Evolutionary conservation across 768 basidiomycete genomes (phyloP).

Genomic region (Suillus tomentosus): DNA sequence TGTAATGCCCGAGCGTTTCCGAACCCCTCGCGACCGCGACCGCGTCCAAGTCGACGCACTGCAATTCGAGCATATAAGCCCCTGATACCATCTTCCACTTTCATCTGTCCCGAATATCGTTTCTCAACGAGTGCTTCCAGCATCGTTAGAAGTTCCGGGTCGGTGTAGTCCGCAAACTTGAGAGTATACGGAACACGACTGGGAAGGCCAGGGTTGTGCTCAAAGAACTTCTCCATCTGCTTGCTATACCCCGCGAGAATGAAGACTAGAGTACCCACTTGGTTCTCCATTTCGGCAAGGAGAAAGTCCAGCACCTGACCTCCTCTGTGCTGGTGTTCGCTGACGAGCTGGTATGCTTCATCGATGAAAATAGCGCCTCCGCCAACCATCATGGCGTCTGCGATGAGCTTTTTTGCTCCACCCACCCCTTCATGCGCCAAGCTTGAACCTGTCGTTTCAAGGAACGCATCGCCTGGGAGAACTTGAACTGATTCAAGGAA

Average conservation of each 20-base stretch:
- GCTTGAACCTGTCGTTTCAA: slow-evolving; percentile 65
- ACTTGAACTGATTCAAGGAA: slow-evolving; percentile 58
- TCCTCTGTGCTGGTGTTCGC: slow-evolving; percentile 49
- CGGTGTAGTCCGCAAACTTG: slow-evolving; percentile 61
- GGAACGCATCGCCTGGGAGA: slow-evolving; percentile 52
- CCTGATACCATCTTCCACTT: slow-evolving; percentile 51
- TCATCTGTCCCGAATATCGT: slow-evolving; percentile 51
- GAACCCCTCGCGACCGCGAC: slow-evolving; percentile 60
- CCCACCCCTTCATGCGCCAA: slow-evolving; percentile 58
- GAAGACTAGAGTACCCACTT: slow-evolving; percentile 63
- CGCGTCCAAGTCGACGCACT: slow-evolving; percentile 61
- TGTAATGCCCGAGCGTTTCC: slow-evolving; percentile 68
- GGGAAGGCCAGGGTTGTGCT: slow-evolving; percentile 68
- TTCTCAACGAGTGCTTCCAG: slow-evolving; percentile 50
- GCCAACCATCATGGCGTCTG: slow-evolving; percentile 48
- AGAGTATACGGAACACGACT: slow-evolving; percentile 69
- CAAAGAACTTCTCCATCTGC: slow-evolving; percentile 78
- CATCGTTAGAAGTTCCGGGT: slow-evolving; percentile 58
- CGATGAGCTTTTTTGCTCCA: slow-evolving; percentile 51
- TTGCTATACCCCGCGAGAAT: slow-evolving; percentile 71
- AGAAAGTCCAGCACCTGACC: slow-evolving; percentile 66
- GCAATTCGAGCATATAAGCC: slow-evolving; percentile 60
- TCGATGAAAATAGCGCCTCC: slow-evolving; percentile 72
- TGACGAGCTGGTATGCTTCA: slow-evolving; percentile 69
- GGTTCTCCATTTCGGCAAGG: slow-evolving; percentile 76